phyloP scores from a whole-genome alignment of 257 asterid genomes.

The Nicotiana paniculata region DNA sequence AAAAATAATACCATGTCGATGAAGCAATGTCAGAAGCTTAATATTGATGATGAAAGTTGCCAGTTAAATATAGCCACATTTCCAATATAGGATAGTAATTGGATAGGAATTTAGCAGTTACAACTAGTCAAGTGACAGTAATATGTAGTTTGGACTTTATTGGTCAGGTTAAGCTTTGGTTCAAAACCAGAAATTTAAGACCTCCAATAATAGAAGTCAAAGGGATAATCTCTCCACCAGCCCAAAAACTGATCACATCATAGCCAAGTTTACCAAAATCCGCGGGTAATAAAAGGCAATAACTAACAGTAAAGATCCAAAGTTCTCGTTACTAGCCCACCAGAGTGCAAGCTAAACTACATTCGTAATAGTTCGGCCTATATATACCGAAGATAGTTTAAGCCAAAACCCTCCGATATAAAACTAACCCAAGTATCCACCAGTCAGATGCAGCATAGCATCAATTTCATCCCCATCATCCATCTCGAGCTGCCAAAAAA shows the following conservation, averaged over 20 bases:
- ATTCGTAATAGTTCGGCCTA: neutral
- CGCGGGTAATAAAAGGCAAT: neutral
- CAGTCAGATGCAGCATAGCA: constrained; percentile 31
- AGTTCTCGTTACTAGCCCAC: neutral
- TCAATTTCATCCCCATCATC: constrained; percentile 42
- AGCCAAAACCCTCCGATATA: neutral
- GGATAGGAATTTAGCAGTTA: neutral
- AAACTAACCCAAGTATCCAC: constrained; percentile 1
- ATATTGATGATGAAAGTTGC: neutral
- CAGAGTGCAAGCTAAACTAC: neutral
- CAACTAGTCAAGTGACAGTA: neutral
- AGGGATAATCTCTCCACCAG: neutral
- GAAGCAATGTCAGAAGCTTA: neutral
- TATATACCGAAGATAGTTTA: neutral
- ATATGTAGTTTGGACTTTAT: neutral
- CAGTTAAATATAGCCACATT: no score
- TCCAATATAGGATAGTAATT: no score
- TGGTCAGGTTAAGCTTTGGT: neutral
- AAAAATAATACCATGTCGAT: neutral
- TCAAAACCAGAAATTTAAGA: neutral
- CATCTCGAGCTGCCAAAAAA: constrained; percentile 20
- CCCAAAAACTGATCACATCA: neutral
- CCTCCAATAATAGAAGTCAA: neutral
- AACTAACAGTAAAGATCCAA: neutral
- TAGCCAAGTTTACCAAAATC: neutral